A percentile compares a stretch with the other conserved stretches of the same genome.
Evolutionary conservation across 768 basidiomycete genomes (phyloP).

Genomic region (Suillus bovinus): DNA sequence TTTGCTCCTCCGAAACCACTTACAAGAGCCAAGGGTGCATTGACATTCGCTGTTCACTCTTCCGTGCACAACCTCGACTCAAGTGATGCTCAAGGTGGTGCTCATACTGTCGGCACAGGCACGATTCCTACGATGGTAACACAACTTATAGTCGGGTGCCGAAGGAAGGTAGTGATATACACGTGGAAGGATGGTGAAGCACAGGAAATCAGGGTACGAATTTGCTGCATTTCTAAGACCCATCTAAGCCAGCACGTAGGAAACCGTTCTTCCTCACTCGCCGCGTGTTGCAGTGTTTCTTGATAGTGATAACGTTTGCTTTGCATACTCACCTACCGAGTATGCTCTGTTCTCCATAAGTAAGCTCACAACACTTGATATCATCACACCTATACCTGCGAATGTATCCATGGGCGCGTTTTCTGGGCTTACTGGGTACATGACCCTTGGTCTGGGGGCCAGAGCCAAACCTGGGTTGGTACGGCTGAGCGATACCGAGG

Average conservation of each 20-base stretch:
- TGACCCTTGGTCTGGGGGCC: conserved; percentile 77
- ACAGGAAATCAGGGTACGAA: conserved; percentile 64
- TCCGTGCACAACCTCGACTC: conserved; percentile 48
- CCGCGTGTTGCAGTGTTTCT: conserved; percentile 84
- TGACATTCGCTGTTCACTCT: conserved; percentile 79
- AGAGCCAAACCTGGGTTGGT: conserved; percentile 69
- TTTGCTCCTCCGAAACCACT: conserved; percentile 72
- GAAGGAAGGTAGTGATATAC: conserved; percentile 82
- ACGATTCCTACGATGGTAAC: conserved; percentile 72
- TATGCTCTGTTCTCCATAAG: conserved; percentile 69
- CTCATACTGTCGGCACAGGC: conserved; percentile 27
- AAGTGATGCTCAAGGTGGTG: conserved; percentile 22
- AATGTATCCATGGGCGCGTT: conserved; percentile 66
- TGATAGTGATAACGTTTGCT: conserved; percentile 56
- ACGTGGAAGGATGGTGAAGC: conserved; percentile 85
- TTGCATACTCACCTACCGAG: conserved; percentile 74
- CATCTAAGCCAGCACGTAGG: conserved; percentile 45
- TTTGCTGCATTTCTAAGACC: background rate
- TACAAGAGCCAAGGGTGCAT: conserved; percentile 73
- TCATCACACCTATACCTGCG: conserved; percentile 45
- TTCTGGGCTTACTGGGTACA: conserved; percentile 80
- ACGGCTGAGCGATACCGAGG: conserved; percentile 58
- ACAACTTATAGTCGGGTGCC: conserved; percentile 79
- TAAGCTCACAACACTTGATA: conserved; percentile 55
- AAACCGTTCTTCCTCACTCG: conserved; percentile 83